Conservation (phyloP, 257 asterid species). For the Salvia splendens region DNA sequence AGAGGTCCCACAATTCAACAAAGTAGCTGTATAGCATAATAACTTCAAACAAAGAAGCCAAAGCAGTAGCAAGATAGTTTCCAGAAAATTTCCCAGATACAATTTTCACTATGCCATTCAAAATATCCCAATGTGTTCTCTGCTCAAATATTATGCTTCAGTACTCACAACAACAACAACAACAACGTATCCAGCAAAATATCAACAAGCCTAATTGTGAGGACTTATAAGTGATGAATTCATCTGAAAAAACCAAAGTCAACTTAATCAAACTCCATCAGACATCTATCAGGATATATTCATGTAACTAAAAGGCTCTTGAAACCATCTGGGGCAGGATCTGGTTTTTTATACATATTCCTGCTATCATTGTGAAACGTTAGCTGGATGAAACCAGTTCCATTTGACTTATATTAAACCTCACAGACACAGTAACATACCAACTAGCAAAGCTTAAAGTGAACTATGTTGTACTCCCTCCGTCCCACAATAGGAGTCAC, state of each 20-base stretch:
- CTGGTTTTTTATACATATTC: constrained; percentile 28
- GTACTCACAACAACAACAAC: background rate
- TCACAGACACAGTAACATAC: constrained; percentile 36
- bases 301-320: constrained; percentile 57
- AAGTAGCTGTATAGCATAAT: constrained; percentile 8
- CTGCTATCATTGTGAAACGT: constrained; percentile 34
- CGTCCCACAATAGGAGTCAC: no score
- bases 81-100: background rate
- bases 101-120: constrained; percentile 24
- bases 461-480: background rate
- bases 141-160: constrained; percentile 14
- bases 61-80: background rate
- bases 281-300: constrained; percentile 14
- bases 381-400: constrained; percentile 35
- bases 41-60: constrained; percentile 25
- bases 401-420: constrained; percentile 51
- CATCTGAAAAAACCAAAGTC: background rate
- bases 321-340: constrained; percentile 43
- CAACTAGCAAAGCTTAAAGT: constrained; percentile 37
- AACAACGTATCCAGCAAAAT: background rate
- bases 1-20: constrained; percentile 22
- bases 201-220: background rate
- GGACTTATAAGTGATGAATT: constrained; percentile 7
- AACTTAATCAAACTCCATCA: constrained; percentile 11
- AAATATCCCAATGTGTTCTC: constrained; percentile 17